These are phyloP conservation scores for Phaeosphaeriaceae sp. DNA, from an alignment of 2,329 filamentous ascomycete species.

Conservation along the genomic window DNA sequence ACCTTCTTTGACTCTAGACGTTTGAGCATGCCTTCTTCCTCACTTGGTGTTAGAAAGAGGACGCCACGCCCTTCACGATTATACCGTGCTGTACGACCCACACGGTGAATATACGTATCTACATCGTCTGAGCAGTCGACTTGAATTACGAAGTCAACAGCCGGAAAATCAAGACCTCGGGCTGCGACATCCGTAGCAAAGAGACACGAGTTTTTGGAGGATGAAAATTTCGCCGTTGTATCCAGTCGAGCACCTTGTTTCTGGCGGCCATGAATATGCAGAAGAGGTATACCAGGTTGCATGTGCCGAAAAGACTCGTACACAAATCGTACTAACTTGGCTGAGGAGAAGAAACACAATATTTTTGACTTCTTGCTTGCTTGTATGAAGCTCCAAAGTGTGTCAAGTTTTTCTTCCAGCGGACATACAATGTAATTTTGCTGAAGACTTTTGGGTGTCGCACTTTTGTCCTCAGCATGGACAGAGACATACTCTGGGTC, in stretches of 20 bases:
- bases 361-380: conserved; percentile 92
- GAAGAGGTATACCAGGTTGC: conserved; percentile 89
- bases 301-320: conserved; percentile 93
- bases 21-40: conserved; percentile 89
- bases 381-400: conserved; percentile 89
- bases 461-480: conserved; percentile 78
- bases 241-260: conserved; percentile 89
- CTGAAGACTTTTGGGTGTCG: conserved; percentile 83
- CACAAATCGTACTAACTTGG: conserved; percentile 94
- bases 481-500: conserved; percentile 96
- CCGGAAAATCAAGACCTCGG: conserved; percentile 91
- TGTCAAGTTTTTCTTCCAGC: conserved; percentile 87
- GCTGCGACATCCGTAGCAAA: conserved; percentile 97
- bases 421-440: conserved; percentile 92
- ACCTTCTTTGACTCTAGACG: conserved; percentile 88
- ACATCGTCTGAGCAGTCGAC: conserved; percentile 96
- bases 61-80: conserved; percentile 87
- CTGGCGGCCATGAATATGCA: conserved; percentile 92
- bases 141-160: conserved; percentile 99
- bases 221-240: conserved; percentile 82
- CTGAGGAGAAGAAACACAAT: conserved; percentile 91
- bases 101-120: conserved; percentile 96
- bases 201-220: conserved; percentile 81
- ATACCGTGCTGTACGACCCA: conserved; percentile 92
- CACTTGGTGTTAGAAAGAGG: conserved; percentile 88